Base-by-base conservation (phyloP, 768 basidiomycete species). In the Candolleomyces aberdarensis region DNA sequence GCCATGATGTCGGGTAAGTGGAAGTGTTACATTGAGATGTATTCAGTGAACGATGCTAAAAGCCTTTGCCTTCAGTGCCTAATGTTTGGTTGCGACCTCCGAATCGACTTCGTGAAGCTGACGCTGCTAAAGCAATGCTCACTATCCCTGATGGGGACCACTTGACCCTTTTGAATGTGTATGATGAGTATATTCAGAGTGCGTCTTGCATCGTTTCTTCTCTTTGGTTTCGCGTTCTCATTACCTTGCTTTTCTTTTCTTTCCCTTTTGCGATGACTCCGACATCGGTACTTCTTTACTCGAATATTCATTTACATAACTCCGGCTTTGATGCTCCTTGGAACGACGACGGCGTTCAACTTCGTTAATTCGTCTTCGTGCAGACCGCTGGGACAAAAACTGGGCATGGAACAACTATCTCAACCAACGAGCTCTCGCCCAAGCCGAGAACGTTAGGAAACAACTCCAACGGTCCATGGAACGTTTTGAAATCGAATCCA, bases 71-170 rank as follows among this genome's bases (percentile, higher is more conserved):
- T 49, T 15, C 52, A 89, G 94, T 96, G 0, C 95, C 96, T 0
- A 97, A 91, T 69, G 84, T 97, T n/a, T 98, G 94, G 88, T 74
- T 96, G 54, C 86, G 96, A 40, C 97, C 96, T 1, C 87, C 88
- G 60, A 92, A 89, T 66, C 88, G 89, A 60, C 81, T 92, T 57
- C 89, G 88, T 66, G 94, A 97, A 67, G 96, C 97, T 15, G 96
- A 98, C 69, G 85, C 86, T 41, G 96, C 97, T 3, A 97, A 97
- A 72, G 89, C 90, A 2, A 65, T 88, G 63, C 80, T 98, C 58
- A 89, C 87, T 9, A 89, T 98, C 52, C 96, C 96, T 0, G 94
- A 94, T 62, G 92, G 97, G n/a, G 97, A 99, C 70, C 97, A 99
- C 71, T 74, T 98, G 43, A 97, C 94, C 0, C 74, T 99, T 36